A percentile compares a stretch with the other conserved stretches of the same genome.
Evolutionary conservation across 164 flowering plant genomes (phyloP).

Genomic region (Malania oleifera): DNA sequence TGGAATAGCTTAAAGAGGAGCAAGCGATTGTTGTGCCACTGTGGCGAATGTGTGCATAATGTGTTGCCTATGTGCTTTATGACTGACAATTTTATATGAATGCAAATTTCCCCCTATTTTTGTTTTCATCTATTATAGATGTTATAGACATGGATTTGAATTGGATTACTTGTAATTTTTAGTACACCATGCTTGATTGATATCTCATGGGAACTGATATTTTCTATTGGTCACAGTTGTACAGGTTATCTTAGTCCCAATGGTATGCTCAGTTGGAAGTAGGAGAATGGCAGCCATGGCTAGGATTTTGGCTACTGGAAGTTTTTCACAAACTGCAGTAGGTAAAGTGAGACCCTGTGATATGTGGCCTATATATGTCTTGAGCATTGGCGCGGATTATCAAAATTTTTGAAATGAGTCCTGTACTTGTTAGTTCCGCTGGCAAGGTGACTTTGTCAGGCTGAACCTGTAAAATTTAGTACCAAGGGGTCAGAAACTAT

Average conservation of each 20-base stretch:
- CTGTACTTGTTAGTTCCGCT: neutral
- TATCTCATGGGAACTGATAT: slow-evolving; percentile 8
- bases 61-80: no score
- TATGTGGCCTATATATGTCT: neutral
- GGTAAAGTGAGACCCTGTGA: slow-evolving; percentile 28
- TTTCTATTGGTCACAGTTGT: neutral
- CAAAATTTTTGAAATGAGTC: neutral
- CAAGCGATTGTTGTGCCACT: no score
- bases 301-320: slow-evolving; percentile 53
- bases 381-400: neutral
- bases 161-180: neutral
- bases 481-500: neutral
- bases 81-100: no score
- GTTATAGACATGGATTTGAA: neutral
- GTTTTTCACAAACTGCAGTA: slow-evolving; percentile 31
- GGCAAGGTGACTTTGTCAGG: neutral
- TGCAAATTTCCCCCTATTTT: no score
- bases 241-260: slow-evolving; percentile 19
- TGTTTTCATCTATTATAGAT: neutral
- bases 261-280: slow-evolving; percentile 55
- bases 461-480: neutral
- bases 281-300: slow-evolving; percentile 67
- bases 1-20: no score
- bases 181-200: no score
- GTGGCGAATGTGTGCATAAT: no score